Conservation (phyloP, 2,329 filamentous ascomycete species). For the Cladosporium velox region DNA sequence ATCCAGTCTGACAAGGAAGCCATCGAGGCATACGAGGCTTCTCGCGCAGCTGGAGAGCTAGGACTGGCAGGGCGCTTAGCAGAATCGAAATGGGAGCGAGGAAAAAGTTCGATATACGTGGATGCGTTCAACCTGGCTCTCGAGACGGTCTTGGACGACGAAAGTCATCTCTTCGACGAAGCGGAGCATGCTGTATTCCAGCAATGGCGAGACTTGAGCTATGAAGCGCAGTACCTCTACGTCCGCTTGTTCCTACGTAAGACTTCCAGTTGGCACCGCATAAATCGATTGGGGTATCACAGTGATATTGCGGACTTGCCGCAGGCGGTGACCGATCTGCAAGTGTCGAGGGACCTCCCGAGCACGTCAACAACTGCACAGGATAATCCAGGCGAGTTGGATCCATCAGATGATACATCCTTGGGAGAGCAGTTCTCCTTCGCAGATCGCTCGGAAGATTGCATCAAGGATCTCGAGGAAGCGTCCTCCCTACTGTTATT, state of each 20-base stretch:
- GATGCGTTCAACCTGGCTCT: constrained; percentile 95
- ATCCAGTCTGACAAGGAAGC: constrained; percentile 69
- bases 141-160: constrained; percentile 84
- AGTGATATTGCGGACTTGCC: constrained; percentile 77
- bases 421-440: constrained; percentile 69
- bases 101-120: constrained; percentile 88
- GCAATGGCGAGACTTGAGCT: constrained; percentile 71
- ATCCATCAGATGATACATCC: constrained; percentile 49
- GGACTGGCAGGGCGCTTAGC: constrained; percentile 53
- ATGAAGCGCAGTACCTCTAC: constrained; percentile 92
- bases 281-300: constrained; percentile 75
- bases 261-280: constrained; percentile 85
- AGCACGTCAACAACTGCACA: constrained; percentile 39
- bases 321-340: constrained; percentile 65
- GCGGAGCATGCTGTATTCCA: constrained; percentile 76
- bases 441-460: constrained; percentile 73
- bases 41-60: constrained; percentile 56
- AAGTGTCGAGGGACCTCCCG: constrained; percentile 60
- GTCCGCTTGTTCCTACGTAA: constrained; percentile 92
- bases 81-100: constrained; percentile 67
- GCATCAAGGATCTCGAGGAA: constrained; percentile 77
- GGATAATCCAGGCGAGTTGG: constrained; percentile 51
- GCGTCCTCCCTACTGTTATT: constrained; percentile 79
- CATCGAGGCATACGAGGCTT: constrained; percentile 76
- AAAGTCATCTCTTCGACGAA: constrained; percentile 81